A percentile compares a stretch with the other conserved stretches of the same genome.
phyloP scores from a whole-genome alignment of 2,329 filamentous ascomycete species.

The Stagonosporopsis chrysanthemi region DNA sequence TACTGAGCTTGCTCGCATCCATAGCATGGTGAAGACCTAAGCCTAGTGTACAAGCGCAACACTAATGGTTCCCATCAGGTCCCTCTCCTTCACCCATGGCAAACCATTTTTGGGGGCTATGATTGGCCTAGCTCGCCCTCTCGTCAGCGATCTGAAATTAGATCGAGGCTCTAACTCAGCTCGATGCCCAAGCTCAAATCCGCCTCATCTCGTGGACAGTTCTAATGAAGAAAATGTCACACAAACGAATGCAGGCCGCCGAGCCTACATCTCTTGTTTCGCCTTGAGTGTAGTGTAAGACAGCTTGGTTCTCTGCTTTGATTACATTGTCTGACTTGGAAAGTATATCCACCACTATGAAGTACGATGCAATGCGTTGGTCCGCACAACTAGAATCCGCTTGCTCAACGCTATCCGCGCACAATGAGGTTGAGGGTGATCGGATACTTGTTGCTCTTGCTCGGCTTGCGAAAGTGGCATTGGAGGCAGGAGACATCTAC shows the following conservation, averaged over 20 bases:
- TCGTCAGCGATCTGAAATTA: conserved; percentile 32
- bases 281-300: conserved; percentile 52
- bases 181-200: conserved; percentile 12
- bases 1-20: conserved; percentile 30
- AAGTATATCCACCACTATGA: conserved; percentile 28
- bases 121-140: conserved; percentile 23
- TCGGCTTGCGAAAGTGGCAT: conserved; percentile 41
- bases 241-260: conserved; percentile 59
- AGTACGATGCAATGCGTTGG: conserved; percentile 62
- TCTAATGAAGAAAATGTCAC: conserved; percentile 2
- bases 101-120: conserved; percentile 30
- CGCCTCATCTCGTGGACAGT: conserved; percentile 11
- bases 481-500: conserved; percentile 30
- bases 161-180: conserved; percentile 21
- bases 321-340: not conserved
- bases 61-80: conserved; percentile 17
- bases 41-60: not conserved
- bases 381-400: conserved; percentile 66
- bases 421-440: conserved; percentile 58
- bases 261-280: conserved; percentile 60
- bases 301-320: not conserved
- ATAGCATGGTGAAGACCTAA: conserved; percentile 26
- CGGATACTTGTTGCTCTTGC: conserved; percentile 56
- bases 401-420: conserved; percentile 42
- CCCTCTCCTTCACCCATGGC: conserved; percentile 26